Evolutionary conservation across 306 rosid genomes (phyloP).

Genomic region (Sesbania bispinosa): DNA sequence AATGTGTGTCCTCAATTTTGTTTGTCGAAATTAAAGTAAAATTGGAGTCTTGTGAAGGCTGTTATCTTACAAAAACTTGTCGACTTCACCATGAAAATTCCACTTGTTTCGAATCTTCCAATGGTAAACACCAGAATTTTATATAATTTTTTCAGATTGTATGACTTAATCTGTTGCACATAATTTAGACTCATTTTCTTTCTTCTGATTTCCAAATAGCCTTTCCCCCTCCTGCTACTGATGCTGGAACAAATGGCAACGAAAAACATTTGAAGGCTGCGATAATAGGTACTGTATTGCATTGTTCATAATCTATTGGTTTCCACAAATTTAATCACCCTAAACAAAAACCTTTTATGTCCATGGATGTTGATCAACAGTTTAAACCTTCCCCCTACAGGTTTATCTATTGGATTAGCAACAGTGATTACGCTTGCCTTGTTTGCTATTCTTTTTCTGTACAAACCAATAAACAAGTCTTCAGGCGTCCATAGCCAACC

Average conservation of each 20-base stretch:
- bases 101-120: too few relatives aligned
- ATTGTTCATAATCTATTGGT: neutral
- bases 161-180: too few relatives aligned
- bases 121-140: neutral
- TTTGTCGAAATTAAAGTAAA: neutral
- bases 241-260: neutral
- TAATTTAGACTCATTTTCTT: too few relatives aligned
- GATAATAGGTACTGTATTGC: neutral
- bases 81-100: too few relatives aligned
- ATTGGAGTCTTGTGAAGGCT: neutral
- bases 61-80: neutral
- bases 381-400: conserved; percentile 9
- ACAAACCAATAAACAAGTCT: neutral
- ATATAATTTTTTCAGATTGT: too few relatives aligned
- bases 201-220: too few relatives aligned
- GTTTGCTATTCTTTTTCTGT: neutral
- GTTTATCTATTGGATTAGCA: neutral
- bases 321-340: neutral
- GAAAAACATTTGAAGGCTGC: neutral
- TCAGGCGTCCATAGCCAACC: neutral
- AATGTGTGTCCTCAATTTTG: neutral
- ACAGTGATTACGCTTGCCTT: neutral
- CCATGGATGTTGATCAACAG: neutral
- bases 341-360: neutral
- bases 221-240: too few relatives aligned